These are phyloP conservation scores for Acanthamoeba healyi DNA, from an alignment of 208 protist species.

Conservation along the genomic window DNA sequence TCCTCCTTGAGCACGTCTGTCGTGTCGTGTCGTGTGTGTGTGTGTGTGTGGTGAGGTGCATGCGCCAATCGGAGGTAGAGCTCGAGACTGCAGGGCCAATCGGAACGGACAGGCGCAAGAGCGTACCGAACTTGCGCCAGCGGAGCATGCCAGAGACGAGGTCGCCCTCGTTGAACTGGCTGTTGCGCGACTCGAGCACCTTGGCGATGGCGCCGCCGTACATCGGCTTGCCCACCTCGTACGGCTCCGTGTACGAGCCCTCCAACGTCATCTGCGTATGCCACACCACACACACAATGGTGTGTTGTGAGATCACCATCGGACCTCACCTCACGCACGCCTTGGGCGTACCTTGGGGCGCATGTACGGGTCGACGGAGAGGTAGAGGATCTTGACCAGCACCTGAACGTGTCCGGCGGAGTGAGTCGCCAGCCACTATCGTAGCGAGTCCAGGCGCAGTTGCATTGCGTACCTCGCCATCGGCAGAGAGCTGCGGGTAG, in stretches of 20 bases:
- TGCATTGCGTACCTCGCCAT: constrained; percentile 72
- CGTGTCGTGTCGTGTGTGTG: neutral
- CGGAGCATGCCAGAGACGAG: constrained; percentile 38
- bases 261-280: constrained; percentile 48
- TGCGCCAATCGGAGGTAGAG: no score
- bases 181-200: constrained; percentile 32
- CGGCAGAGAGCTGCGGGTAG: constrained; percentile 16
- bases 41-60: neutral
- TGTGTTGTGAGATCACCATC: neutral
- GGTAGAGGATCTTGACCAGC: constrained; percentile 27
- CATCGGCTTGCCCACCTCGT: constrained; percentile 41
- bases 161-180: constrained; percentile 21
- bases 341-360: neutral
- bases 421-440: no score
- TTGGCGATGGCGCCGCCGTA: constrained; percentile 46
- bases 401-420: neutral
- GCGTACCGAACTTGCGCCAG: constrained; percentile 53
- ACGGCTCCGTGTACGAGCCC: constrained; percentile 14
- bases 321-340: neutral
- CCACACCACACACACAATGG: no score
- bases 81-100: neutral
- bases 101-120: no score
- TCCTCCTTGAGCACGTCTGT: constrained; percentile 46
- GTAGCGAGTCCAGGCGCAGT: no score
- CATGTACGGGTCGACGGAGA: constrained; percentile 72